phyloP scores from a whole-genome alignment of 1,284 basidiomycete species.

The Trametes versicolor region DNA sequence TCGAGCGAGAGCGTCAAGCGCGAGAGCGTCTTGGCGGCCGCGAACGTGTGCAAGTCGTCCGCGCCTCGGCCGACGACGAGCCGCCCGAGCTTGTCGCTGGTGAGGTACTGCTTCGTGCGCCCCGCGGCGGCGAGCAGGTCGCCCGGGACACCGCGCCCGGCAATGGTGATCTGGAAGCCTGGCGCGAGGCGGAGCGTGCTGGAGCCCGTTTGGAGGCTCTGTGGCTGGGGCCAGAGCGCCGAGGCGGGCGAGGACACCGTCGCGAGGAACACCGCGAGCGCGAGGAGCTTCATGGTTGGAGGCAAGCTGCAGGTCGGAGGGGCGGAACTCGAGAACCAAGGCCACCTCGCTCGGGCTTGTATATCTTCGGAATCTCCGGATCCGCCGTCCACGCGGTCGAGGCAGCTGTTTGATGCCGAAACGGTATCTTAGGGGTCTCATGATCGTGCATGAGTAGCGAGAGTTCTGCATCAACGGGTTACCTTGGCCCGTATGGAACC shows the following conservation, averaged over 20 bases:
- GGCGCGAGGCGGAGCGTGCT: conserved; percentile 60
- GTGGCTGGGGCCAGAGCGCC: conserved; percentile 74
- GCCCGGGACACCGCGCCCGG: conserved; percentile 46
- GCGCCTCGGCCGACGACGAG: conserved; percentile 62
- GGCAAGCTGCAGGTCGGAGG: conserved; percentile 1
- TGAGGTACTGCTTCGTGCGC: conserved; percentile 51
- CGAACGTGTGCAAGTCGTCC: conserved; percentile 48
- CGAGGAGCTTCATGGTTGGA: conserved; percentile 36
- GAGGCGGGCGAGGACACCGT: conserved; percentile 34
- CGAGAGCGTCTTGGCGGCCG: conserved; percentile 41
- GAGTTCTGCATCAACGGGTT: conserved; percentile 20
- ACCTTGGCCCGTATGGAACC: conserved; percentile 18
- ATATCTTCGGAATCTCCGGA: conserved; percentile 13
- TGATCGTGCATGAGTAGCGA: conserved; percentile 18
- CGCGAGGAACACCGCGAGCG: conserved; percentile 38
- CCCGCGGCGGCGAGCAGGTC: conserved; percentile 58
- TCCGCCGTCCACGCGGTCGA: conserved; percentile 24
- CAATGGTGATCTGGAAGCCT: conserved; percentile 55
- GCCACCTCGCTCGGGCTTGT: neutral
- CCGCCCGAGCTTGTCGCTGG: conserved; percentile 55
- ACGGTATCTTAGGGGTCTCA: conserved; percentile 18
- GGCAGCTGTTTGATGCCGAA: conserved; percentile 21
- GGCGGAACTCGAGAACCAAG: conserved; percentile 3
- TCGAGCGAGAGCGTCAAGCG: conserved; percentile 55
- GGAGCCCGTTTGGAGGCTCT: conserved; percentile 57